Conservation (phyloP, 139 green algal genomes). For the Pycnococcus provasolii region DNA sequence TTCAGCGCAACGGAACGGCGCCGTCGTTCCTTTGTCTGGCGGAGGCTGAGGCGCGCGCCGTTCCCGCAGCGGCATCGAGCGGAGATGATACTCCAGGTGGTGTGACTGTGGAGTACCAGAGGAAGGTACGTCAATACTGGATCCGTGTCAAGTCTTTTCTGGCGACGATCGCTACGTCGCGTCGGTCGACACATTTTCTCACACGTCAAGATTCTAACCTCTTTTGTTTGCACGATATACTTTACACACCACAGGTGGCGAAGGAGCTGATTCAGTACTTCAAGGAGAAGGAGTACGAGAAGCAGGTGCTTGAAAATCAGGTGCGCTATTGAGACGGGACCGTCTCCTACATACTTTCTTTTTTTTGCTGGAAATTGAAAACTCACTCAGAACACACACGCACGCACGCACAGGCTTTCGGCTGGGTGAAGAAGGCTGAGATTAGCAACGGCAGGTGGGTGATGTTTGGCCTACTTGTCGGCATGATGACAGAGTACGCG, state of each 20-base stretch:
- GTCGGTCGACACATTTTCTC: no score
- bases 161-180: no score
- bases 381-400: not conserved
- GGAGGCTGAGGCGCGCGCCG: no score
- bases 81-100: not conserved
- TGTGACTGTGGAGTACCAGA: constrained; percentile 77
- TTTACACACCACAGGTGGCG: constrained; percentile 45
- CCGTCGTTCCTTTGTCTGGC: no score
- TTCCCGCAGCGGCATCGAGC: no score
- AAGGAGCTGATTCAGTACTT: constrained; percentile 90
- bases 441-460: constrained; percentile 91
- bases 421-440: constrained; percentile 82
- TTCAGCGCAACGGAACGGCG: no score
- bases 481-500: constrained; percentile 89
- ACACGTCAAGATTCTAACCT: no score
- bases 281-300: constrained; percentile 40
- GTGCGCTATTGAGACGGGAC: constrained; percentile 13
- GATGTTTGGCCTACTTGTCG: constrained; percentile 88
- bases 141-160: no score
- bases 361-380: not conserved
- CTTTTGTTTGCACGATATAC: no score
- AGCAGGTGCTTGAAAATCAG: constrained; percentile 20
- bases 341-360: not conserved
- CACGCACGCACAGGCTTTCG: constrained; percentile 44
- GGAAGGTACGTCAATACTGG: no score